These are phyloP conservation scores for Rhodomyrtus tomentosa DNA, from an alignment of 345 rosid genomes.

Conservation along the genomic window DNA sequence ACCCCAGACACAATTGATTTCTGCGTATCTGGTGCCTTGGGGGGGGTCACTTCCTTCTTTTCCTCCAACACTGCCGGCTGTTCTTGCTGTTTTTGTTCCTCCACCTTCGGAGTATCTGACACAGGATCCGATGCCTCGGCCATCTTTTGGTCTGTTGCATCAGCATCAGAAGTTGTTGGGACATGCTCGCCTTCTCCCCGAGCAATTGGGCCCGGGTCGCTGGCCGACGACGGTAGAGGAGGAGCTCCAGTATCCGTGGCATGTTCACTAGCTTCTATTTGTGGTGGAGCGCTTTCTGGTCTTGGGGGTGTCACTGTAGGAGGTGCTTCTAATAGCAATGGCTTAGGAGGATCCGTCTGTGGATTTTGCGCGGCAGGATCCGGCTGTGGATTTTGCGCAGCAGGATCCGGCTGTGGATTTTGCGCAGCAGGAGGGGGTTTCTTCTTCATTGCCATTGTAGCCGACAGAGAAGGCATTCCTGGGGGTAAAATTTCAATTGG, in stretches of 20 bases:
- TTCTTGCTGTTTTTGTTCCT: neutral
- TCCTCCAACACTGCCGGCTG: neutral
- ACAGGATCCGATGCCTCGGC: slow-evolving; percentile 5
- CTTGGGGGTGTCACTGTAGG: slow-evolving; percentile 22
- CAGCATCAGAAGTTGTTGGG: slow-evolving; percentile 5
- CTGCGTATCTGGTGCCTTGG: neutral
- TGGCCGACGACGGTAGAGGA: slow-evolving; percentile 7
- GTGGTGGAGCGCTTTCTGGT: slow-evolving; percentile 13
- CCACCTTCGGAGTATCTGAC: slow-evolving; percentile 15
- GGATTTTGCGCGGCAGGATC: slow-evolving; percentile 21
- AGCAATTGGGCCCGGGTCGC: slow-evolving; percentile 16
- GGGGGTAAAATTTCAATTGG: slow-evolving; percentile 90
- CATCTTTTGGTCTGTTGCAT: slow-evolving; percentile 2
- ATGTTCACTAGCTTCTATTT: slow-evolving; percentile 23
- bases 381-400: slow-evolving; percentile 20
- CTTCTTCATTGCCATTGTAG: slow-evolving; percentile 60
- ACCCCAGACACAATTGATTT: neutral
- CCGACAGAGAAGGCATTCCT: slow-evolving; percentile 80
- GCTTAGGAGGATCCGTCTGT: slow-evolving; percentile 52
- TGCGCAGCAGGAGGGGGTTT: slow-evolving; percentile 37
- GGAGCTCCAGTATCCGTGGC: slow-evolving; percentile 24
- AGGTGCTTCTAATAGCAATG: slow-evolving; percentile 48
- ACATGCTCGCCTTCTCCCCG: slow-evolving; percentile 9
- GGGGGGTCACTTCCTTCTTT: neutral
- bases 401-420: slow-evolving; percentile 46